These are phyloP conservation scores for Candida orba DNA, from an alignment of 805 yeast genomes.

Conservation along the genomic window DNA sequence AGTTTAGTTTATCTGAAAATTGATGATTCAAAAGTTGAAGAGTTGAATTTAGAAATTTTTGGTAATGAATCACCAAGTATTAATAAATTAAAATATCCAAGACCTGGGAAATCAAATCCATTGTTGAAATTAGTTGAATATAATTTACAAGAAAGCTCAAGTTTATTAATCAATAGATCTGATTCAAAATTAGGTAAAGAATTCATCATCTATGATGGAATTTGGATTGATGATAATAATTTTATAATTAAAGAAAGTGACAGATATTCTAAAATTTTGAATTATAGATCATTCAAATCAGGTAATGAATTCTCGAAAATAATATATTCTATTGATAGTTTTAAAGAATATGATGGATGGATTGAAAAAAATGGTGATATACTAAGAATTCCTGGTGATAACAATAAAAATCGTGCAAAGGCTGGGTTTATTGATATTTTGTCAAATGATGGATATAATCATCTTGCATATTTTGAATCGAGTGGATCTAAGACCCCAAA, in stretches of 20 bases:
- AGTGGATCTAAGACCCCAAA: conserved; percentile 33
- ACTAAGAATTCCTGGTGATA: conserved; percentile 31
- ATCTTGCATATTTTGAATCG: conserved; percentile 52
- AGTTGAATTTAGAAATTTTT: conserved; percentile 45
- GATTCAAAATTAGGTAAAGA: conserved; percentile 34
- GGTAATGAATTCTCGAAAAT: conserved; percentile 25
- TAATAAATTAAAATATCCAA: conserved; percentile 55
- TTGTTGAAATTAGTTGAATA: conserved; percentile 39
- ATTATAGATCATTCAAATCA: conserved; percentile 39
- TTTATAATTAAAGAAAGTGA: conserved; percentile 56
- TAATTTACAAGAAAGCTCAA: conserved; percentile 25
- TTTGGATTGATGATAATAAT: conserved; percentile 46
- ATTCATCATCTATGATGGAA: conserved; percentile 51
- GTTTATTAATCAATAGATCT: conserved; percentile 10
- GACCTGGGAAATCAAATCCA: conserved; percentile 65
- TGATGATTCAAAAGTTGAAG: conserved; percentile 54
- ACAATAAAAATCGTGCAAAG: conserved; percentile 20
- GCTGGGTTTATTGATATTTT: conserved; percentile 61
- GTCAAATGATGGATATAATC: conserved; percentile 48
- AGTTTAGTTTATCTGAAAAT: conserved; percentile 46
- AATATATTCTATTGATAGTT: conserved; percentile 38
- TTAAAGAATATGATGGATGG: conserved; percentile 43
- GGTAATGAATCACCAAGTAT: conserved; percentile 42
- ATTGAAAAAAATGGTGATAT: conserved; percentile 44
- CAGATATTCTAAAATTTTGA: conserved; percentile 50